phyloP scores from a whole-genome alignment of 805 yeast species.

The Candida silvatica region DNA sequence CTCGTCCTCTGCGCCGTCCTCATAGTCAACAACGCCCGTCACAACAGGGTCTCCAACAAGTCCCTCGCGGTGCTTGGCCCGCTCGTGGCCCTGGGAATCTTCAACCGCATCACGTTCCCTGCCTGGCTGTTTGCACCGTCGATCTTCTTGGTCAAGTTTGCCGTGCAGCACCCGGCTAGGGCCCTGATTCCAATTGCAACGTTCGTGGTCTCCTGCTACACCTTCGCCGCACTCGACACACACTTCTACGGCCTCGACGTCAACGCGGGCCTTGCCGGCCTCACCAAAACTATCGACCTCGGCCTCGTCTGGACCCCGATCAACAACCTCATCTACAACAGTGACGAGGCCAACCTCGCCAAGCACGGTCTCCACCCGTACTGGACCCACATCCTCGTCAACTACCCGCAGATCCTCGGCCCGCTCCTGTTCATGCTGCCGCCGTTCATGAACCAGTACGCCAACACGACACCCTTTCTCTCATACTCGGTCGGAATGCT shows the following conservation, averaged over 20 bases:
- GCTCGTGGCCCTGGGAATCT: constrained; percentile 56
- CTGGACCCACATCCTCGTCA: constrained; percentile 65
- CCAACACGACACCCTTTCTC: constrained; percentile 46
- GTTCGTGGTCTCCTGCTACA: constrained; percentile 24
- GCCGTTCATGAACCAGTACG: constrained; percentile 29
- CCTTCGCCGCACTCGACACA: constrained; percentile 50
- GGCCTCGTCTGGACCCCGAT: constrained; percentile 56
- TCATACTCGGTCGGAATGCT: constrained; percentile 54
- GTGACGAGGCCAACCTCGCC: constrained; percentile 47
- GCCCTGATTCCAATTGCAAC: constrained; percentile 28
- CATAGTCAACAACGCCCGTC: constrained; percentile 28
- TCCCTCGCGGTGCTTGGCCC: constrained; percentile 31
- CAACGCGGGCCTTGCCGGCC: too few relatives aligned
- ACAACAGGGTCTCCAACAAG: constrained; percentile 4
- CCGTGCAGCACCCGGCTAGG: constrained; percentile 26
- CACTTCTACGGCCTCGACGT: constrained; percentile 16
- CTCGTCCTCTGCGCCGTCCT: constrained; percentile 42
- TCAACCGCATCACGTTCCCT: constrained; percentile 79
- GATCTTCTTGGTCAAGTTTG: constrained; percentile 34
- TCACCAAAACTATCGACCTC: too few relatives aligned
- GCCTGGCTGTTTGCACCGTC: constrained; percentile 67
- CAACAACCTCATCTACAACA: constrained; percentile 71
- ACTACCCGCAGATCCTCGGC: constrained; percentile 76
- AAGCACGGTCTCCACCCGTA: constrained; percentile 79
- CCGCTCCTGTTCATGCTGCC: constrained; percentile 50